phyloP scores from a whole-genome alignment of 2,329 filamentous ascomycete species.

The Alternaria solani region DNA sequence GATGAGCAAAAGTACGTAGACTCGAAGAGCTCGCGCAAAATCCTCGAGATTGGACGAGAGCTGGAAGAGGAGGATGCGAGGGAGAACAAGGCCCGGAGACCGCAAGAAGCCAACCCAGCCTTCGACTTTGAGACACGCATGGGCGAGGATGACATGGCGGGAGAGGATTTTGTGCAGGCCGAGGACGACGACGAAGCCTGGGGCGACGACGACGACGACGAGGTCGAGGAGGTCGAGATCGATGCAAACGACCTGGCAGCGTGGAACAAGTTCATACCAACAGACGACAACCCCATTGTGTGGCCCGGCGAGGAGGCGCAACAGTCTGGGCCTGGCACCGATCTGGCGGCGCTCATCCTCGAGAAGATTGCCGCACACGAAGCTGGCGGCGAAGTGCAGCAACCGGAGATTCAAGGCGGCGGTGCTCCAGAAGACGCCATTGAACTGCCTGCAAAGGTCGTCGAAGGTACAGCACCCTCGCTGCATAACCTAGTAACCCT shows the following conservation, averaged over 20 bases:
- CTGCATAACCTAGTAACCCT: neutral
- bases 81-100: conserved; percentile 55
- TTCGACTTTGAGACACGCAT: conserved; percentile 85
- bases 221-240: conserved; percentile 75
- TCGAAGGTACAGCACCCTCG: conserved; percentile 63
- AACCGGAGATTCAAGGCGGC: conserved; percentile 59
- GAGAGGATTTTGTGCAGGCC: conserved; percentile 60
- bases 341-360: conserved; percentile 90
- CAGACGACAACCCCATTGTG: conserved; percentile 76
- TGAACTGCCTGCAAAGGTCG: conserved; percentile 87
- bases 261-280: conserved; percentile 88
- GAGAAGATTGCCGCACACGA: conserved; percentile 95
- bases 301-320: conserved; percentile 65
- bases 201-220: conserved; percentile 82
- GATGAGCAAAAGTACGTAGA: conserved; percentile 79
- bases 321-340: conserved; percentile 63
- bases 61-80: conserved; percentile 81
- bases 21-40: conserved; percentile 85
- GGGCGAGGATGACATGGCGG: conserved; percentile 56
- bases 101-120: conserved; percentile 63
- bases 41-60: conserved; percentile 88
- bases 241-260: conserved; percentile 88
- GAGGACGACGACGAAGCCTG: conserved; percentile 68
- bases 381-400: conserved; percentile 63
- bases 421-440: conserved; percentile 77